phyloP scores from a whole-genome alignment of 805 yeast species.

The Myxozyma geophila region DNA sequence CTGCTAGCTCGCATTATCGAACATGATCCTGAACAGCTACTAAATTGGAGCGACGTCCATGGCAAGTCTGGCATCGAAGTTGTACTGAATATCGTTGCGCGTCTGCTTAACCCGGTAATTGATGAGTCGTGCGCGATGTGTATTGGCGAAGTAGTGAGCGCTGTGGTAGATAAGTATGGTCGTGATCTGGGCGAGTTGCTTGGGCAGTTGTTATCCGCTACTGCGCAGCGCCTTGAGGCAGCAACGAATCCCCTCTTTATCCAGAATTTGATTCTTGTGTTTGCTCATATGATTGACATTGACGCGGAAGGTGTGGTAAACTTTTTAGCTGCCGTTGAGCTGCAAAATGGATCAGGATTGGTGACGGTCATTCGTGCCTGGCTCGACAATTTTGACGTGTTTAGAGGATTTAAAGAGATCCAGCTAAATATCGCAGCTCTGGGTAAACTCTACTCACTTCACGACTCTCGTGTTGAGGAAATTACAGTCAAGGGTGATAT shows the following conservation, averaged over 20 bases:
- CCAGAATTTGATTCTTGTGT: slow-evolving; percentile 75
- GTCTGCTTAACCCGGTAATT: slow-evolving; percentile 67
- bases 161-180: slow-evolving; percentile 57
- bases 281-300: slow-evolving; percentile 68
- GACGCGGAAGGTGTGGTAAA: slow-evolving; percentile 68
- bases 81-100: slow-evolving; percentile 67
- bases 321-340: slow-evolving; percentile 53
- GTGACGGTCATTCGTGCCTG: slow-evolving; percentile 71
- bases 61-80: slow-evolving; percentile 56
- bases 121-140: slow-evolving; percentile 83
- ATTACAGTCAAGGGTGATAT: slow-evolving; percentile 76
- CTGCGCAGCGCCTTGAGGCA: slow-evolving; percentile 64
- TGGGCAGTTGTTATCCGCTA: slow-evolving; percentile 69
- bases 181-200: slow-evolving; percentile 48
- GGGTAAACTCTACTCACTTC: slow-evolving; percentile 63
- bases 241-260: slow-evolving; percentile 74
- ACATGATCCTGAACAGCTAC: slow-evolving; percentile 45
- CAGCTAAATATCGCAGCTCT: slow-evolving; percentile 70
- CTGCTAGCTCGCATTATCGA: slow-evolving; percentile 65
- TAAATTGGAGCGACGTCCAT: slow-evolving; percentile 20
- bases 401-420: slow-evolving; percentile 78
- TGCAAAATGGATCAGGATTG: slow-evolving; percentile 50
- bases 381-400: slow-evolving; percentile 79
- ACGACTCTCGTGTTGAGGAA: slow-evolving; percentile 56
- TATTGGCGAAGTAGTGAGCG: slow-evolving; percentile 68